Base-by-base conservation (phyloP, 495 filamentous ascomycete genomes). In the Daldinia caldariorum region DNA sequence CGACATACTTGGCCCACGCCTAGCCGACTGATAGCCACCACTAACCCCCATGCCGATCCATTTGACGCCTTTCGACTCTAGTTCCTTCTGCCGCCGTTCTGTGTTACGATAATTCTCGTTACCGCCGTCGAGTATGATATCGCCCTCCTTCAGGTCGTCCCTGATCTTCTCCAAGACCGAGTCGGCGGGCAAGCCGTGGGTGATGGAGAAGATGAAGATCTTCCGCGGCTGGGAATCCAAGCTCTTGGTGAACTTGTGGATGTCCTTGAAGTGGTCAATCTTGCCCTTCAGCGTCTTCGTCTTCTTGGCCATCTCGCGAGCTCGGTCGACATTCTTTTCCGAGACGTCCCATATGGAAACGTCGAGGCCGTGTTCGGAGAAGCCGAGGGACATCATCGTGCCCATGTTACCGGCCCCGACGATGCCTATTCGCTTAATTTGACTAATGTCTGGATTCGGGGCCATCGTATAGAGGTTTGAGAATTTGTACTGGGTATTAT, bases 91-190 rank as follows among this genome's bases (percentile, higher is more conserved):
- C 8, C 90, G 78, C 13, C 86, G 74, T 67, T 93, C 86, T 0
- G 90, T 92, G n/a, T 84, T 88, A 34, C 84, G 78, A 67, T 87
- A 93, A 69, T 91, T 81, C 78, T 93, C 90, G 67, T 93, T 93
- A 0, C 87, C 88, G 18, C 87, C 88, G 73, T 92, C 90, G 8
- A 93, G 81, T 56, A 94, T 88, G 53, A 92, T 86, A 73, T 93
- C 90, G 6, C 88, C 89, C 26, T 76, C 79, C 32, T 84, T 81
- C 12, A 92, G 76, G 58, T 86, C 82, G 1, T 81, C 82, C 53
- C 83, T 81, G 8, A 93, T 78, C 58, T 83, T 82, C 3, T 82
- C 83, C 4, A 93, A 76, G n/a, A 90, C 89, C 0, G 80, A 83
- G 71, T 93, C 91, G 10, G 85, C 89, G 0, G 87, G 85, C n/a